phyloP scores from a whole-genome alignment of 2,329 filamentous ascomycete species.

The Tricladium varicosporioides region DNA sequence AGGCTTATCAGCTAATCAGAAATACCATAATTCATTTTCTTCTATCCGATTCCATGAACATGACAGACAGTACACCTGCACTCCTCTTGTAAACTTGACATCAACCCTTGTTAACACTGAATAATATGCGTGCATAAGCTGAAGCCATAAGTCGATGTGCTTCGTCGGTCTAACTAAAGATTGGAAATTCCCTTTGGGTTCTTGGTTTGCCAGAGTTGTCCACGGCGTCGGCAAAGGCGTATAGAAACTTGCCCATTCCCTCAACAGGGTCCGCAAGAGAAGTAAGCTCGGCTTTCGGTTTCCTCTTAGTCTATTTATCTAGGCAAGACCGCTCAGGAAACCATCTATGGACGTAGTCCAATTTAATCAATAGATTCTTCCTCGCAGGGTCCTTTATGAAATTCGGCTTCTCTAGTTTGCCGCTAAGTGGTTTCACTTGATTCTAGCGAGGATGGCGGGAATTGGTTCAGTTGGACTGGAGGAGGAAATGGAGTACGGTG shows the following conservation, averaged over 20 bases:
- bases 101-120: conserved; percentile 22
- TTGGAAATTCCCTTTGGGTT: conserved; percentile 16
- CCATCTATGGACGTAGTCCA: conserved; percentile 3
- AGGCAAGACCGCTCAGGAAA: conserved; percentile 14
- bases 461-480: too few relatives aligned
- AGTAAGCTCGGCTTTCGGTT: conserved; percentile 12
- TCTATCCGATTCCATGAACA: conserved; percentile 21
- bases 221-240: conserved; percentile 6
- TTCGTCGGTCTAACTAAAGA: conserved; percentile 17
- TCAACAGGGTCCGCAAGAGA: not conserved
- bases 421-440: too few relatives aligned
- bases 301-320: not conserved
- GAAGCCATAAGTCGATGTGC: conserved; percentile 17
- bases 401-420: not conserved
- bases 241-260: conserved; percentile 4
- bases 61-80: conserved; percentile 15
- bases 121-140: conserved; percentile 16
- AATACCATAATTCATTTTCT: conserved; percentile 12
- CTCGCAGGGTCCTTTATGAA: not conserved
- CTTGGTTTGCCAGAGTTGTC: not conserved
- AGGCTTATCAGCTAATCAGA: conserved; percentile 12
- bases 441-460: too few relatives aligned
- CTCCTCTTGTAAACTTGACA: conserved; percentile 14
- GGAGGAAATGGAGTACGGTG: too few relatives aligned
- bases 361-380: not conserved